A percentile compares a stretch with the other conserved stretches of the same genome.
phyloP scores from a whole-genome alignment of 2,329 filamentous ascomycete genomes.

The Phyllosticta citrichinensis region DNA sequence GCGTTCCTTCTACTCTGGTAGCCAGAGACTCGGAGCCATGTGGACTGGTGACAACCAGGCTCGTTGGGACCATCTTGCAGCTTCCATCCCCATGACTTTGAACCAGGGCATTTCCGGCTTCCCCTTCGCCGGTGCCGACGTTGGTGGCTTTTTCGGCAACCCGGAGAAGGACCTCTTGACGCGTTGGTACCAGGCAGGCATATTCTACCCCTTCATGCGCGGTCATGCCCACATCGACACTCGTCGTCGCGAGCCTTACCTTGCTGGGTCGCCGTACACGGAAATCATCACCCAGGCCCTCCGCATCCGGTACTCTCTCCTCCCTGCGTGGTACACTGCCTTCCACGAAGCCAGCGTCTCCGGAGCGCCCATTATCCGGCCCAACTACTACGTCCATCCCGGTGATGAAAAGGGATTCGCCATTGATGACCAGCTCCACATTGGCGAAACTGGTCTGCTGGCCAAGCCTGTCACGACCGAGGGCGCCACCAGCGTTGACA shows the following conservation, averaged over 20 bases:
- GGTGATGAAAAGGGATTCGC: conserved; percentile 76
- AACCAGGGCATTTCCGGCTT: conserved; percentile 88
- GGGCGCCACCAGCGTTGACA: conserved; percentile 59
- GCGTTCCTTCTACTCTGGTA: conserved; percentile 83
- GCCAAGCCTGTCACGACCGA: conserved; percentile 81
- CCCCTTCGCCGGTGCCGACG: conserved; percentile 89
- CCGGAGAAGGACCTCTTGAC: conserved; percentile 84
- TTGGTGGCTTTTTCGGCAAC: conserved; percentile 97
- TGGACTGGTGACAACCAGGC: conserved; percentile 99
- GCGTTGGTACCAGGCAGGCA: conserved; percentile 92
- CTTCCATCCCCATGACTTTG: conserved; percentile 83
- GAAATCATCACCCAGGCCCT: conserved; percentile 80
- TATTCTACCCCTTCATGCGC: conserved; percentile 97
- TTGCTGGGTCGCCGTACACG: conserved; percentile 74
- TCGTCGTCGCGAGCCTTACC: conserved; percentile 85
- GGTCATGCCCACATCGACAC: conserved; percentile 95
- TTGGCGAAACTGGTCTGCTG: conserved; percentile 81
- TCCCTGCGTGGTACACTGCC: conserved; percentile 93
- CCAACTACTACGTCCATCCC: conserved; percentile 89
- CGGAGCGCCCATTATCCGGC: conserved; percentile 78
- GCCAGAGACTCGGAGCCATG: conserved; percentile 86
- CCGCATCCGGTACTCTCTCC: conserved; percentile 75
- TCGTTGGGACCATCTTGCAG: conserved; percentile 81
- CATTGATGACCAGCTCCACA: conserved; percentile 86
- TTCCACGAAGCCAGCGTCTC: conserved; percentile 81